Base-by-base conservation (phyloP, 371 early-diverging fungal genomes). In the Apophysomyces sp. region DNA sequence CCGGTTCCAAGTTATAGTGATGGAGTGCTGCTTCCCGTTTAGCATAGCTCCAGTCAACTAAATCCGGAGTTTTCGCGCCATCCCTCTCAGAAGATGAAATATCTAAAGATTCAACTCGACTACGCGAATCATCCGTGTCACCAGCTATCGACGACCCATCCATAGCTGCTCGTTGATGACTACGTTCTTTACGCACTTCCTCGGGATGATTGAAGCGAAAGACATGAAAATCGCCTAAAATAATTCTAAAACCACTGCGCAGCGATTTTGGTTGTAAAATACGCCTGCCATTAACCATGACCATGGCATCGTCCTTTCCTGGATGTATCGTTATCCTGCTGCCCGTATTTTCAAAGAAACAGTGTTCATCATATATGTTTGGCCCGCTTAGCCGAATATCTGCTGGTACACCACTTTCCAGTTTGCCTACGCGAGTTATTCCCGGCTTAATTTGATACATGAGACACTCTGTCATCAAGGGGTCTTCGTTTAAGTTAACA, bases 401-500 rank as follows among this genome's bases (percentile, higher is more conserved):
- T 6, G 86, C 84, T 34, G 63, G 7, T 16, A 54, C 57, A 1
- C 68, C 37, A 2, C 79, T 77, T 15, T 78, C 86, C n/a, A 80
- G 34, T 27, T 72, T 65, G 5, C 94, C 95, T 0, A 93, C 94
- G 0, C 73, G 67, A 0, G 93, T 93, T 11, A 72, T 71, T 15
- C 94, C 94, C 3, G 83, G 84, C 57, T 90, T 90, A 57, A 95
- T 78, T 57, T 89, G 89, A 67, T 94, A 94, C 39, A 95, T 86
- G 11, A 95, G 68, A 56, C 94, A 94, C 67, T 96, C 92, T 7
- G 90, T 87, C 90, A 92, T 89, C 18, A 91, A 80, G 16, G 94
- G 93, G 68, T 96, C 93, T 60, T 94, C 94, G 61, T 89, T 93
- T 40, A 94, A 76, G 60, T 94, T 96, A 58, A 94, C 89, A 49